phyloP scores from a whole-genome alignment of 306 rosid species.

The Fragaria vesca region DNA sequence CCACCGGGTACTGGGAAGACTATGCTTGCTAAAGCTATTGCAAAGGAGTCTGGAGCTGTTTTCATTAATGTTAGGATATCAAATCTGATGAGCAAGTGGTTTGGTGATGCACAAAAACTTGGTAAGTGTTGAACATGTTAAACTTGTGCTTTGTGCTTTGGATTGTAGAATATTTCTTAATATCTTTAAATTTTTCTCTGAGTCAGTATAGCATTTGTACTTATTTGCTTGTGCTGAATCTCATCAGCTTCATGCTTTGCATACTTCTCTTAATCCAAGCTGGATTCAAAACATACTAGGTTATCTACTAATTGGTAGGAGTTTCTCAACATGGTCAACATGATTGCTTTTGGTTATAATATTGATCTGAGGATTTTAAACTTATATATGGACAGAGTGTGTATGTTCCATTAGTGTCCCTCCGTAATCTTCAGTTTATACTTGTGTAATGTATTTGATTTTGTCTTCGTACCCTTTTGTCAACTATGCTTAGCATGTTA shows the following conservation, averaged over 20 bases:
- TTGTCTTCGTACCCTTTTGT: neutral
- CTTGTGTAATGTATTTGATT: neutral
- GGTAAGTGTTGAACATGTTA: slow-evolving; percentile 51
- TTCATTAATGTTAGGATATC: slow-evolving; percentile 90
- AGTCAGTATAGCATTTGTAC: neutral
- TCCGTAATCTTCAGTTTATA: neutral
- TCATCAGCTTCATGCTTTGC: neutral
- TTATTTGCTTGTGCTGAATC: neutral
- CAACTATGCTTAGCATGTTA: slow-evolving; percentile 2
- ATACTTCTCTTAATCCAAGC: neutral
- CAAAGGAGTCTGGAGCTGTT: slow-evolving; percentile 94
- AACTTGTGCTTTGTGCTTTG: neutral
- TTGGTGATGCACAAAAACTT: slow-evolving; percentile 97
- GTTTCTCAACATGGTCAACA: neutral
- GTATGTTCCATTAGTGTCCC: neutral
- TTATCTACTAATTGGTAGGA: neutral
- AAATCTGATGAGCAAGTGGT: slow-evolving; percentile 99
- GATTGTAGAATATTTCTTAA: neutral
- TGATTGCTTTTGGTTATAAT: neutral
- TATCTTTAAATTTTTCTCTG: neutral
- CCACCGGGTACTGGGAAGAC: slow-evolving; percentile 99
- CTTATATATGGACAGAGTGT: neutral
- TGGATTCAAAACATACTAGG: neutral
- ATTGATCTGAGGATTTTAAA: neutral
- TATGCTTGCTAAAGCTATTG: slow-evolving; percentile 99